Conservation (phyloP, 2,329 filamentous ascomycete species). For the Fusarium acutatum region DNA sequence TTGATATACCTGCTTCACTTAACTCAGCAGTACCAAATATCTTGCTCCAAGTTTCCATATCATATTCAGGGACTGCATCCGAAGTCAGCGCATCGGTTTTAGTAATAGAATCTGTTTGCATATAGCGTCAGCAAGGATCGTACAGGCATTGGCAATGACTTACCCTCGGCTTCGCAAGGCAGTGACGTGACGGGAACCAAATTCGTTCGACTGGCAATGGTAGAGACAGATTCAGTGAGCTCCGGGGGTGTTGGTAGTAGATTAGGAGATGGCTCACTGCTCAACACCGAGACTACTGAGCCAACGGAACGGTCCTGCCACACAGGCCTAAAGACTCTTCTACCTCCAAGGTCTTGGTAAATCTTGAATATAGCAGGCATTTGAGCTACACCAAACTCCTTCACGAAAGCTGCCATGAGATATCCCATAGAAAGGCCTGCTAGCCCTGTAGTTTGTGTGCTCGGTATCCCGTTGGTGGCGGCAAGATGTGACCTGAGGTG, state of each 20-base stretch:
- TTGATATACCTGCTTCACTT: background rate
- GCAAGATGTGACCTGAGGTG: background rate
- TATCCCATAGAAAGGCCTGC: background rate
- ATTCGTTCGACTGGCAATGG: too few relatives aligned
- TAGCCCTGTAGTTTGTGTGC: background rate
- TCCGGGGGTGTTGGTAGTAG: background rate
- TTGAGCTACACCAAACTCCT: background rate
- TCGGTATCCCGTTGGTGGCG: background rate
- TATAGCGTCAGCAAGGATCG: too few relatives aligned
- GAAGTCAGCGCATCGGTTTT: background rate
- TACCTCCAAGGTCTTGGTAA: background rate
- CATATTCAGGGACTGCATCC: too few relatives aligned
- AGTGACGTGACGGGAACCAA: too few relatives aligned
- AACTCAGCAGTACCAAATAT: background rate
- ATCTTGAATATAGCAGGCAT: background rate
- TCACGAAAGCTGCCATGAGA: background rate
- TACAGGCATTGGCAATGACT: too few relatives aligned
- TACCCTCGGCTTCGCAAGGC: too few relatives aligned
- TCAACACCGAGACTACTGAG: background rate
- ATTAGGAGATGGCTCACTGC: background rate
- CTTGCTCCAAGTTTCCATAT: background rate
- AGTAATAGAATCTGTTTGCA: background rate
- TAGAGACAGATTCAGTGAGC: too few relatives aligned
- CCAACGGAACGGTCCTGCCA: background rate
- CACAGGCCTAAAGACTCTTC: background rate